These are phyloP conservation scores for Colletotrichum tanaceti DNA, from an alignment of 2,329 filamentous ascomycete species.

Conservation along the genomic window DNA sequence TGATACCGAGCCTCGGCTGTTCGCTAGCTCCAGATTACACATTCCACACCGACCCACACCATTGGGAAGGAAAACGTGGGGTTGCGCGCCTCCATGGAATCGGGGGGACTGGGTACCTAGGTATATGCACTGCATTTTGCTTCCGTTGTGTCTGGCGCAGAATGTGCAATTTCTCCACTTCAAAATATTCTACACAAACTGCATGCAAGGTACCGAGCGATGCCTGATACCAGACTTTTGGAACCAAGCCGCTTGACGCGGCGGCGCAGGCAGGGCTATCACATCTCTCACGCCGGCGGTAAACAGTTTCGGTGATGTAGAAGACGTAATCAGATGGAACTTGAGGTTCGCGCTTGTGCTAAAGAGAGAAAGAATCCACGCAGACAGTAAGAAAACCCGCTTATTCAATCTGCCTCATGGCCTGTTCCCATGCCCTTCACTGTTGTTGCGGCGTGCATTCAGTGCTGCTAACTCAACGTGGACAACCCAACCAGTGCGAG, in stretches of 20 bases:
- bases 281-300: not conserved
- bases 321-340: not conserved
- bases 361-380: not conserved
- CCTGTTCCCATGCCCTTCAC: slow-evolving; percentile 14
- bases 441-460: slow-evolving; percentile 1
- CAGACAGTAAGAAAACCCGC: slow-evolving; percentile 9
- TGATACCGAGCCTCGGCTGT: slow-evolving; percentile 44
- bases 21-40: slow-evolving; percentile 16
- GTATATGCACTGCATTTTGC: slow-evolving; percentile 28
- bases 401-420: slow-evolving; percentile 20
- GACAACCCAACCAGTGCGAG: not conserved
- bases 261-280: slow-evolving; percentile 10
- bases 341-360: not conserved
- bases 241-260: not conserved
- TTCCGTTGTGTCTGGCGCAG: not conserved
- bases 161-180: not conserved
- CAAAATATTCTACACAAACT: not conserved
- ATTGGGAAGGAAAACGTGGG: slow-evolving; percentile 9
- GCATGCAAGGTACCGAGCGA: slow-evolving; percentile 20
- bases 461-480: slow-evolving; percentile 2
- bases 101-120: not conserved
- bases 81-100: not conserved
- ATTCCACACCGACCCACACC: slow-evolving; percentile 16
- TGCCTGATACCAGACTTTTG: not conserved
- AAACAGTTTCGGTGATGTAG: not conserved